These are phyloP conservation scores for Golubevia pallescens DNA, from an alignment of 1,284 basidiomycete genomes.

Conservation along the genomic window DNA sequence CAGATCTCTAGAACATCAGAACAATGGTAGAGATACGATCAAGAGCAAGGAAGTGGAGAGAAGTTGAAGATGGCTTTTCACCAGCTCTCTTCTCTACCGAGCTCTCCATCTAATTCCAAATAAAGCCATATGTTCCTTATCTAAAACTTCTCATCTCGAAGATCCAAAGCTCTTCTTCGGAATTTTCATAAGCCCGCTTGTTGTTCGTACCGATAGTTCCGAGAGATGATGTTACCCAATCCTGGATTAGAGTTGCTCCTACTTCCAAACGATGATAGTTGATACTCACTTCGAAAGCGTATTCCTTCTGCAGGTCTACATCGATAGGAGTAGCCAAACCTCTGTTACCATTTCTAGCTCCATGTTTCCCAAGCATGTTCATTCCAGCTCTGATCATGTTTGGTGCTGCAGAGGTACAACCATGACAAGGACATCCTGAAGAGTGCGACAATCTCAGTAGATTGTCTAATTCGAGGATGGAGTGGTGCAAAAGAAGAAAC, in stretches of 20 bases:
- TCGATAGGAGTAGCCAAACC: slow-evolving; percentile 80
- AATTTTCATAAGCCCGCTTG: no score
- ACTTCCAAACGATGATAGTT: neutral
- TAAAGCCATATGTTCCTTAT: no score
- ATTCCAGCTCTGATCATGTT: slow-evolving; percentile 25
- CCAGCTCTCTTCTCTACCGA: neutral
- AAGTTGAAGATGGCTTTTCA: neutral
- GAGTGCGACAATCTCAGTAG: slow-evolving; percentile 48
- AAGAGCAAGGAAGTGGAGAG: neutral
- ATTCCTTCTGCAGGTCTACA: slow-evolving; percentile 76
- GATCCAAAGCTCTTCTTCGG: slow-evolving; percentile 3
- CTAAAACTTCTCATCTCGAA: neutral
- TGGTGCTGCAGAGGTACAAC: slow-evolving; percentile 20
- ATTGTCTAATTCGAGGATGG: slow-evolving; percentile 16
- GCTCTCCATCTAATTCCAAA: no score
- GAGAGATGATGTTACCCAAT: no score
- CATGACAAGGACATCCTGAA: slow-evolving; percentile 49
- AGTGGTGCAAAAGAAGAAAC: neutral
- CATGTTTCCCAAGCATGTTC: slow-evolving; percentile 44
- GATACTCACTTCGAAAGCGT: slow-evolving; percentile 85
- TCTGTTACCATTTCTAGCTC: slow-evolving; percentile 29
- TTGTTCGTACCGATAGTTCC: no score
- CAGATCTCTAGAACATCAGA: no score
- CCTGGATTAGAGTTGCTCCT: no score
- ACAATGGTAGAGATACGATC: neutral